phyloP scores from a whole-genome alignment of 208 protist species.

The Wallacemonas collosoma region DNA sequence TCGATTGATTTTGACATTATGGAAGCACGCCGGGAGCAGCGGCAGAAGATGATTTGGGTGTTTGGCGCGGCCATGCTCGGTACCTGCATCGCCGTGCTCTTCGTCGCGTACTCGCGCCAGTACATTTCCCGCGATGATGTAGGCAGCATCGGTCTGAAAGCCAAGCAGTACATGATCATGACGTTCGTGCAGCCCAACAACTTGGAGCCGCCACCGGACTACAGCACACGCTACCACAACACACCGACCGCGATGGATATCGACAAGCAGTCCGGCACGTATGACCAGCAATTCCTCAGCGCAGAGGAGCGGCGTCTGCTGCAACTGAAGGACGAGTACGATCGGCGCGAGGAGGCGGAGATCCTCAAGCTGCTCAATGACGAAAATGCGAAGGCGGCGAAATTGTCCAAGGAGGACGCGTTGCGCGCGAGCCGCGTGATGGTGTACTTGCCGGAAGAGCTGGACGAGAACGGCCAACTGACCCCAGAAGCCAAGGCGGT shows the following conservation, averaged over 20 bases:
- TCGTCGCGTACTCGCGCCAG: conserved; percentile 56
- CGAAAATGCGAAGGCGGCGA: conserved; percentile 50
- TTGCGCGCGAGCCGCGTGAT: conserved; percentile 51
- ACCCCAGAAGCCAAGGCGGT: conserved; percentile 23
- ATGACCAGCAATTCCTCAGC: conserved; percentile 36
- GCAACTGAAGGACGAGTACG: conserved; percentile 48
- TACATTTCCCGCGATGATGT: conserved; percentile 65
- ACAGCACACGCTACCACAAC: conserved; percentile 75
- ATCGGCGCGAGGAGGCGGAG: conserved; percentile 55
- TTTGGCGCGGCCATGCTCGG: conserved; percentile 49
- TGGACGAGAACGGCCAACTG: conserved; percentile 26
- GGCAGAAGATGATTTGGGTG: conserved; percentile 52
- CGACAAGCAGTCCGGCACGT: conserved; percentile 50
- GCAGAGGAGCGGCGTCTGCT: conserved; percentile 28
- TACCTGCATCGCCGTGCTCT: conserved; percentile 46
- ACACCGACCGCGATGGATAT: conserved; percentile 77
- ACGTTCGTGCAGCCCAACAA: conserved; percentile 80
- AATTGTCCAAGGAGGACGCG: conserved; percentile 18
- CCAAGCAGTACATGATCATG: conserved; percentile 70
- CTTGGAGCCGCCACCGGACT: conserved; percentile 78
- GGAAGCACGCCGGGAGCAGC: conserved; percentile 24
- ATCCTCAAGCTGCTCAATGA: conserved; percentile 82
- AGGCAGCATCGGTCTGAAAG: conserved; percentile 55
- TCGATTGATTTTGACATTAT: conserved; percentile 69
- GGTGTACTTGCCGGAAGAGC: conserved; percentile 60